Percentiles rank a stretch among this genome's conserved stretches.
These are phyloP conservation scores for Piromyces finnis DNA, from an alignment of 192 early-diverging fungal species.

Conservation along the genomic window DNA sequence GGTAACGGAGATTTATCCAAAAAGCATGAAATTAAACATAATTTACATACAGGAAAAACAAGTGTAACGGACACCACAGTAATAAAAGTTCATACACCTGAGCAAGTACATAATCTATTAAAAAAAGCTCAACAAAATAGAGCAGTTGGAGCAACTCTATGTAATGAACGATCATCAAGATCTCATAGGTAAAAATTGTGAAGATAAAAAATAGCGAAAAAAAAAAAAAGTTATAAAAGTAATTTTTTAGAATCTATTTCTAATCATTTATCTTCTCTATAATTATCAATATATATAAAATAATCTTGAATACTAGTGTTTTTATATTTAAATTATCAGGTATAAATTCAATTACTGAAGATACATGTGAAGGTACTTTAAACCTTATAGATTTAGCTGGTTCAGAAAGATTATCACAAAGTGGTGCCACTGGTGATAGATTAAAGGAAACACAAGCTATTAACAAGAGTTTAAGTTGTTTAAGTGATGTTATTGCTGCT, in stretches of 20 bases:
- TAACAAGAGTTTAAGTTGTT: constrained; percentile 75
- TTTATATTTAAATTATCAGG: constrained; percentile 72
- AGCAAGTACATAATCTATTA: constrained; percentile 52
- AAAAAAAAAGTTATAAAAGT: too few relatives aligned
- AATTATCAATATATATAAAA: not conserved
- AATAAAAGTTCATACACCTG: constrained; percentile 20
- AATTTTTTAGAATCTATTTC: too few relatives aligned
- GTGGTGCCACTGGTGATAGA: constrained; percentile 71
- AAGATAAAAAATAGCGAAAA: too few relatives aligned
- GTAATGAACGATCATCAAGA: constrained; percentile 85
- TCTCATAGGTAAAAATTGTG: constrained; percentile 68
- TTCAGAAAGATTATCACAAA: constrained; percentile 66
- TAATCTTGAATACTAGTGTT: constrained; percentile 45
- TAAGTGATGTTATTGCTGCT: constrained; percentile 81
- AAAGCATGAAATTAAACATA: constrained; percentile 79
- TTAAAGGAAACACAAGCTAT: constrained; percentile 90
- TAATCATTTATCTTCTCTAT: too few relatives aligned
- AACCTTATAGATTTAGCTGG: constrained; percentile 93
- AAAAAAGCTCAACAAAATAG: constrained; percentile 62
- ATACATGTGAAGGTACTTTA: constrained; percentile 53
- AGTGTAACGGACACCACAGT: constrained; percentile 58
- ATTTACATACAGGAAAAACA: constrained; percentile 45
- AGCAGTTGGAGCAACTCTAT: constrained; percentile 76
- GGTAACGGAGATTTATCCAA: constrained; percentile 15
- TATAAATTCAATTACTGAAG: constrained; percentile 50